These are phyloP conservation scores for Lentinula novae-zelandiae DNA, from an alignment of 1,284 basidiomycete genomes.

Conservation along the genomic window DNA sequence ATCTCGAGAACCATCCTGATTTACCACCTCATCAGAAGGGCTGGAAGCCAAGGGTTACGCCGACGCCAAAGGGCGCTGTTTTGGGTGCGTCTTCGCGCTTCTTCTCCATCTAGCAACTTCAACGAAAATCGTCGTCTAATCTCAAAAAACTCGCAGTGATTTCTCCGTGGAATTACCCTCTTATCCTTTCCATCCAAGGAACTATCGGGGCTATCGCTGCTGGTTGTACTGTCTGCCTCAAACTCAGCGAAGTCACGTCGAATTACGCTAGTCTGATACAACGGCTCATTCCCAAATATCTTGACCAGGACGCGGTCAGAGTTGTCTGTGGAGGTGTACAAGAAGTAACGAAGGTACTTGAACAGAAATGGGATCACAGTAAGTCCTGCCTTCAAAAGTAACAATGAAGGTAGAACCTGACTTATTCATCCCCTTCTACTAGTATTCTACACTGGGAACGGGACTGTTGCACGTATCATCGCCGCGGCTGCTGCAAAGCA, in stretches of 20 bases:
- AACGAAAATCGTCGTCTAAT: neutral
- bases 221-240: constrained; percentile 52
- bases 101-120: neutral
- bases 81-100: constrained; percentile 25
- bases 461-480: constrained; percentile 58
- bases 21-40: constrained; percentile 24
- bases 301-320: constrained; percentile 43
- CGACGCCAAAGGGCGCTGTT: constrained; percentile 49
- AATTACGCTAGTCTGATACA: constrained; percentile 46
- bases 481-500: constrained; percentile 67
- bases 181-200: constrained; percentile 31
- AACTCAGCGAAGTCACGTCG: constrained; percentile 58
- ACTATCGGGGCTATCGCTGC: constrained; percentile 54
- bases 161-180: constrained; percentile 39
- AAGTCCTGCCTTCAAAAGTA: constrained; percentile 19
- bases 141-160: neutral
- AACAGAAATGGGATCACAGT: constrained; percentile 58
- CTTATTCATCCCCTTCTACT: neutral
- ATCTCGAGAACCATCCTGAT: constrained; percentile 23
- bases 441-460: constrained; percentile 48
- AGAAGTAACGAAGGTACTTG: constrained; percentile 48
- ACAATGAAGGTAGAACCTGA: too few species aligned
- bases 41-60: constrained; percentile 44
- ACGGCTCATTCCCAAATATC: constrained; percentile 56
- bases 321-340: constrained; percentile 56